Evolutionary conservation across 129 eudicot genomes (phyloP).

Genomic region (Helianthus annuus): DNA sequence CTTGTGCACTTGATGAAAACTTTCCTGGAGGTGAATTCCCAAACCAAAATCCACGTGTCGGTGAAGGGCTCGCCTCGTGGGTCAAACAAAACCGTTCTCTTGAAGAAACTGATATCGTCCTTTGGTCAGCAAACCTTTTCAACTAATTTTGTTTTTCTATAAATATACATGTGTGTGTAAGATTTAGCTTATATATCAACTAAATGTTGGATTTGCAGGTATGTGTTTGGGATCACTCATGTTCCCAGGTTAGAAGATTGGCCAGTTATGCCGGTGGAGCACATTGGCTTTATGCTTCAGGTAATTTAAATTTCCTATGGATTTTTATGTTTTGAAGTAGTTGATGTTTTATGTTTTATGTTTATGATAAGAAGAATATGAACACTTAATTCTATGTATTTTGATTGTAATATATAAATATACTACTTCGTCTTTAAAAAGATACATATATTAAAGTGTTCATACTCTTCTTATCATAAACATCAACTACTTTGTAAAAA

Average conservation of each 20-base stretch:
- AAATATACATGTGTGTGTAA: background rate
- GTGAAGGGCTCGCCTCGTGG: constrained; percentile 90
- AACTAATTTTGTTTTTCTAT: background rate
- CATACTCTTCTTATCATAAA: too few relatives aligned
- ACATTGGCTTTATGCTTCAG: constrained; percentile 18
- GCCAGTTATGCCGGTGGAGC: constrained; percentile 84
- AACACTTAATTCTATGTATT: too few relatives aligned
- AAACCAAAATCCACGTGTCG: constrained; percentile 92
- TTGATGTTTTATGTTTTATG: too few relatives aligned
- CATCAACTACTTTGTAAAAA: too few relatives aligned
- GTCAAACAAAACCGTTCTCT: constrained; percentile 70
- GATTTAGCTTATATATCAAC: background rate
- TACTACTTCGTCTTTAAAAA: too few relatives aligned
- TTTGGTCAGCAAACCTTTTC: constrained; percentile 53
- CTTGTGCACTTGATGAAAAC: constrained; percentile 64
- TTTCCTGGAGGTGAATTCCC: constrained; percentile 95
- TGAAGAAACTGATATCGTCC: constrained; percentile 81
- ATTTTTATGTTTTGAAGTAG: too few relatives aligned
- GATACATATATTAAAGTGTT: too few relatives aligned
- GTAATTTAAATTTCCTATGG: background rate
- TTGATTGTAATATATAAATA: too few relatives aligned
- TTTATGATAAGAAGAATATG: too few relatives aligned
- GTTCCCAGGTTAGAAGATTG: constrained; percentile 95
- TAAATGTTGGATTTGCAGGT: constrained; percentile 42
- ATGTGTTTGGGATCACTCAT: constrained; percentile 87